phyloP scores from a whole-genome alignment of 2,329 filamentous ascomycete genomes.

The Arthrobotrys entomopaga region DNA sequence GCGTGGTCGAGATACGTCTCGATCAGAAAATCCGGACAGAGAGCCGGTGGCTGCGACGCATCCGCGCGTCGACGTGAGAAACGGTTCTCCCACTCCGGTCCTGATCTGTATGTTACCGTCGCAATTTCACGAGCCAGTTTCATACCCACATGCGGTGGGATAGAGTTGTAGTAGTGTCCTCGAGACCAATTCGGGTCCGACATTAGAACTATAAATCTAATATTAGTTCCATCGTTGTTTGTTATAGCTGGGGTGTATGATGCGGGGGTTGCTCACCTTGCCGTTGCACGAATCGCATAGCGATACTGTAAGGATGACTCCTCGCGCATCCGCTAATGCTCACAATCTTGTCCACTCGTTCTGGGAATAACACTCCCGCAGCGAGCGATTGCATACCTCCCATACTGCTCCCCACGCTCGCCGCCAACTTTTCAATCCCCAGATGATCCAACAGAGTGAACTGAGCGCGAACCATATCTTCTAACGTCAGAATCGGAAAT shows the following conservation, averaged over 20 bases:
- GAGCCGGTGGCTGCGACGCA: constrained; percentile 81
- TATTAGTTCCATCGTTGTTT: constrained; percentile 9
- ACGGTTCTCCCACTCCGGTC: constrained; percentile 95
- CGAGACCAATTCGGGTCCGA: constrained; percentile 98
- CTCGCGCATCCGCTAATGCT: constrained; percentile 93
- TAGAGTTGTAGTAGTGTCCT: constrained; percentile 87
- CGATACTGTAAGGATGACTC: constrained; percentile 96
- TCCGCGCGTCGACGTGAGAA: constrained; percentile 91
- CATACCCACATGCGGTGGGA: constrained; percentile 96
- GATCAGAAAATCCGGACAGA: constrained; percentile 98
- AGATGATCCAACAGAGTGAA: constrained; percentile 86
- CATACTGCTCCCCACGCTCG: constrained; percentile 96
- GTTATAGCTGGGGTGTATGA: background rate
- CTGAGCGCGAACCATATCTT: constrained; percentile 97
- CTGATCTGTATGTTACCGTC: constrained; percentile 94
- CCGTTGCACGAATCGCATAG: constrained; percentile 96
- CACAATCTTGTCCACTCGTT: constrained; percentile 81
- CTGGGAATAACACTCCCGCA: constrained; percentile 82
- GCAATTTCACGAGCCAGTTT: constrained; percentile 97
- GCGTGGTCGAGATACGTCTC: constrained; percentile 98
- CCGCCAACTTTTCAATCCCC: constrained; percentile 81
- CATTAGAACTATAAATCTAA: constrained; percentile 77
- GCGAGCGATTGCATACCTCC: constrained; percentile 97
- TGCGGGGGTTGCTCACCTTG: constrained; percentile 67
- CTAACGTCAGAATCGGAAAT: constrained; percentile 93